These are phyloP conservation scores for Zygosaccharomyces rouxii DNA, from an alignment of 805 yeast genomes.

Conservation along the genomic window DNA sequence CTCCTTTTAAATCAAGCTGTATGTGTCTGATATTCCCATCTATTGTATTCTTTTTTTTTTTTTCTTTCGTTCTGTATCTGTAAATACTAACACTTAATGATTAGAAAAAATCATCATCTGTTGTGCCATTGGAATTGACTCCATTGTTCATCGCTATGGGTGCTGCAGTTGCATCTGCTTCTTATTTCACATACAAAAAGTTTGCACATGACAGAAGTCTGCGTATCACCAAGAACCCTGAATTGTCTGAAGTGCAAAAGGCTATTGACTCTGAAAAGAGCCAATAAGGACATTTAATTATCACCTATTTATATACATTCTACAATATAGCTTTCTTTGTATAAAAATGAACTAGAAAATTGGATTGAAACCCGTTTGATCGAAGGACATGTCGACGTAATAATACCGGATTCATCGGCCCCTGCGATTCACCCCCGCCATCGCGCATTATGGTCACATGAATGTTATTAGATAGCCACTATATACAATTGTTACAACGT, in stretches of 20 bases:
- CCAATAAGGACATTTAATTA: neutral
- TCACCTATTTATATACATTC: neutral
- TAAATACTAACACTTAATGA: neutral
- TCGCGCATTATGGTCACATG: neutral
- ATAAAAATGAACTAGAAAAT: neutral
- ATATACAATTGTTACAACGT: neutral
- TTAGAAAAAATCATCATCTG: conserved; percentile 37
- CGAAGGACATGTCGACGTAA: neutral
- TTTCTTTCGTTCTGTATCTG: neutral
- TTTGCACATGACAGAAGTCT: conserved; percentile 45
- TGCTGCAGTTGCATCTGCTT: conserved; percentile 47
- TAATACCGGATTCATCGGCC: neutral
- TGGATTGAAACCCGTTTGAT: neutral
- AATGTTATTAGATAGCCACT: neutral
- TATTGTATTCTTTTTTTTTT: conserved; percentile 10
- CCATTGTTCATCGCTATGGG: conserved; percentile 56
- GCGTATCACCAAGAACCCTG: conserved; percentile 46
- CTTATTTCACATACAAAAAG: conserved; percentile 50
- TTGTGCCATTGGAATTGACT: conserved; percentile 49
- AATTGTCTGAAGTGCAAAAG: conserved; percentile 32
- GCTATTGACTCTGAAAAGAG: conserved; percentile 18
- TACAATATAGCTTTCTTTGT: neutral
- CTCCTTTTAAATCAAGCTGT: conserved; percentile 45
- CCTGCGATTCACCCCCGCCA: neutral
- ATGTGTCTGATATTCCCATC: conserved; percentile 26